These are phyloP conservation scores for Echeveria elegans DNA, from an alignment of 164 flowering plant species.

Conservation along the genomic window DNA sequence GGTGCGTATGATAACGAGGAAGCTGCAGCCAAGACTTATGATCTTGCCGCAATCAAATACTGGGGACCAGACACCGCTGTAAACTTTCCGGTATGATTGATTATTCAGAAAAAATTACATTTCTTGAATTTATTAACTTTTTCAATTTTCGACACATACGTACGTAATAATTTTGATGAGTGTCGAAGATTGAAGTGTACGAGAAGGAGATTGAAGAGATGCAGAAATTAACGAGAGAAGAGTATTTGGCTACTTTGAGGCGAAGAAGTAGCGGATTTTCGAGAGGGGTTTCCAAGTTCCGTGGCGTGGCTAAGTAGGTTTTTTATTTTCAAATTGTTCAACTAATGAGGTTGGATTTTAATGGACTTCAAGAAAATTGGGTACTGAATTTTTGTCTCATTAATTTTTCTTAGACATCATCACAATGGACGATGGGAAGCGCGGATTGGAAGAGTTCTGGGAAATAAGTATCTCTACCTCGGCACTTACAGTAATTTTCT, in stretches of 20 bases:
- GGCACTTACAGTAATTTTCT: constrained; percentile 24
- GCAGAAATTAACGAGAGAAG: constrained; percentile 13
- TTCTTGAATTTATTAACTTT: not conserved
- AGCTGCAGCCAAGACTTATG: constrained; percentile 15
- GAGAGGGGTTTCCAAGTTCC: constrained; percentile 12
- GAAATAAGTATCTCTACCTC: constrained; percentile 31
- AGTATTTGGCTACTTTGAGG: constrained; percentile 14
- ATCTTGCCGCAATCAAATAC: constrained; percentile 18
- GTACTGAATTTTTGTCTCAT: not conserved
- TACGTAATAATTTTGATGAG: not conserved
- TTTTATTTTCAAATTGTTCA: not conserved
- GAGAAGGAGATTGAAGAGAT: constrained; percentile 13
- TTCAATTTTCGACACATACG: not conserved
- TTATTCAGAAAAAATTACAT: too few species aligned
- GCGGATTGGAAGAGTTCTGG: constrained; percentile 26
- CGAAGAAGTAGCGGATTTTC: constrained; percentile 15
- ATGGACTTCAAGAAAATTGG: not conserved
- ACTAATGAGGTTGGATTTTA: not conserved
- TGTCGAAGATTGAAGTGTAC: constrained; percentile 6
- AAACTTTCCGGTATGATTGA: constrained; percentile 13
- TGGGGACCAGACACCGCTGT: constrained; percentile 11
- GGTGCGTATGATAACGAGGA: constrained; percentile 16
- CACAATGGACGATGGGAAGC: constrained; percentile 39
- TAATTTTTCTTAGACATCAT: constrained; percentile 20
- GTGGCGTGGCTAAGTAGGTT: constrained; percentile 16